These are phyloP conservation scores for Omphalea diandra DNA, from an alignment of 441 rosid genomes.

Conservation along the genomic window DNA sequence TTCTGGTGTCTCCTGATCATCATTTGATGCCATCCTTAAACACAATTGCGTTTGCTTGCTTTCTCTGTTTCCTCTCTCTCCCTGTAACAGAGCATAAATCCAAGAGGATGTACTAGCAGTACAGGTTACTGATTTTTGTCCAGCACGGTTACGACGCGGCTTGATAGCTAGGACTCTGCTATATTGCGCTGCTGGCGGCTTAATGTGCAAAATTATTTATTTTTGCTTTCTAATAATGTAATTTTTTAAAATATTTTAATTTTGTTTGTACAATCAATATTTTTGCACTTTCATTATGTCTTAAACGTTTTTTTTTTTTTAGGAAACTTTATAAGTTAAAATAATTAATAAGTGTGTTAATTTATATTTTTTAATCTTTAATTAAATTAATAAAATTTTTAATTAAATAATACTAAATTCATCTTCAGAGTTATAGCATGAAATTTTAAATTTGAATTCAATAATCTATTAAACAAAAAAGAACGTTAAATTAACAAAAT, in stretches of 20 bases:
- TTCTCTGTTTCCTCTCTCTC: neutral
- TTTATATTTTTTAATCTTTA: no score
- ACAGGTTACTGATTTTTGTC: neutral
- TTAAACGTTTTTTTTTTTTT: no score
- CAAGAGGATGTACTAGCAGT: neutral
- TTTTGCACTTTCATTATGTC: no score
- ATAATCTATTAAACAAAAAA: no score
- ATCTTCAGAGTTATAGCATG: no score
- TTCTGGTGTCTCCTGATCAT: constrained; percentile 52
- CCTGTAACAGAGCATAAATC: constrained; percentile 7
- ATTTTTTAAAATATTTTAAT: neutral
- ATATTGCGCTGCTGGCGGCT: neutral
- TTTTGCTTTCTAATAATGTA: neutral
- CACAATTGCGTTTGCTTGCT: neutral
- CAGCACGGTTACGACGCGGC: neutral
- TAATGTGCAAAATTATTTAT: no score
- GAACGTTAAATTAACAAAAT: no score
- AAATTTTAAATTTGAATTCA: no score
- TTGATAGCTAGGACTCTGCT: neutral
- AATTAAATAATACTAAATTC: no score
- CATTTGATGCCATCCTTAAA: constrained; percentile 44
- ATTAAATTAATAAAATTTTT: no score
- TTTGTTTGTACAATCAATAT: neutral
- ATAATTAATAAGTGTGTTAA: no score
- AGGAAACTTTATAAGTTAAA: no score